A percentile compares a stretch with the other conserved stretches of the same genome.
phyloP scores from a whole-genome alignment of 1,139 yeast genomes.

The Geotrichum aggregatum region DNA sequence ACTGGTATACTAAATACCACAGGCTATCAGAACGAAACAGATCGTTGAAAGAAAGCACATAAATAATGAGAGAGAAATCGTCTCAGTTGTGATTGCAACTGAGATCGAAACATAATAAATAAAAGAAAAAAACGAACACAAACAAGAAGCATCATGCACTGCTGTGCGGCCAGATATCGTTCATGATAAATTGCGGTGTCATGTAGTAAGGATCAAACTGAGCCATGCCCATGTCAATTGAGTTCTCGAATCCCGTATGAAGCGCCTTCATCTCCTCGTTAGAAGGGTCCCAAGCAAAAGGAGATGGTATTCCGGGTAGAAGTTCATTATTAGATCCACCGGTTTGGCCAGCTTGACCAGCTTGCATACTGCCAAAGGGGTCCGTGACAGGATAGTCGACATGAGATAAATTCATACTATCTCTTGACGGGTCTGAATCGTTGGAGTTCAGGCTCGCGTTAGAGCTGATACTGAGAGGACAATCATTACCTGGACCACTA shows the following conservation, averaged over 20 bases:
- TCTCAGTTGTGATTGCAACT: not conserved
- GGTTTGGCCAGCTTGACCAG: too few species aligned
- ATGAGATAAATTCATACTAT: too few species aligned
- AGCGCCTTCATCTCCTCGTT: not conserved
- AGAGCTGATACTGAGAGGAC: too few species aligned
- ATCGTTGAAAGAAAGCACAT: not conserved
- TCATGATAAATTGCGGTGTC: not conserved
- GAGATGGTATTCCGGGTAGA: not conserved
- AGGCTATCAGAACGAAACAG: not conserved
- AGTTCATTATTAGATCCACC: too few species aligned
- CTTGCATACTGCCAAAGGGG: too few species aligned
- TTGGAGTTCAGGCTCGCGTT: too few species aligned
- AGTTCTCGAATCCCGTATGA: not conserved
- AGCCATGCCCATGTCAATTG: conserved; percentile 5
- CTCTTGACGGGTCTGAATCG: too few species aligned
- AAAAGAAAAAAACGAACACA: too few species aligned
- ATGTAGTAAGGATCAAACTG: conserved; percentile 10
- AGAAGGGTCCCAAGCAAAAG: not conserved
- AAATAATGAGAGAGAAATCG: not conserved
- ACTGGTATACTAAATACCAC: not conserved
- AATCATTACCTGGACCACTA: too few species aligned
- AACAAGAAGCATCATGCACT: too few species aligned
- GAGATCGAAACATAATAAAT: too few species aligned
- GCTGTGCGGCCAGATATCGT: conserved; percentile 1
- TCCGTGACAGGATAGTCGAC: too few species aligned